Conservation (phyloP, 1,284 basidiomycete genomes). For the Gymnopus androsaceus region DNA sequence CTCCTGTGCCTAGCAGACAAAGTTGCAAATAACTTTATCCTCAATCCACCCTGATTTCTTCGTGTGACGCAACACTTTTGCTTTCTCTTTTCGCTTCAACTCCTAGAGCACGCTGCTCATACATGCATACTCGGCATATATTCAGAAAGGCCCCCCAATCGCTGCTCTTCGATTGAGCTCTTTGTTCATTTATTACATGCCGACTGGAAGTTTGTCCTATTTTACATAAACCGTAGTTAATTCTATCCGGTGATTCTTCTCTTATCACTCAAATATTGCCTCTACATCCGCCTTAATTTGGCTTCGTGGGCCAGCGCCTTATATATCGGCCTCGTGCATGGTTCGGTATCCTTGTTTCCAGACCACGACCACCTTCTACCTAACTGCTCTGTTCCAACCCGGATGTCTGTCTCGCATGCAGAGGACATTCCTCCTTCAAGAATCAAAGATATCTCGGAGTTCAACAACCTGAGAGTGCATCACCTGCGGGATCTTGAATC, state of each 20-base stretch:
- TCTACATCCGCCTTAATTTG: constrained; percentile 3
- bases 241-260: not conserved
- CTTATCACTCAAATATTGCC: not conserved
- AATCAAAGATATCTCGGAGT: not conserved
- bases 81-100: not conserved
- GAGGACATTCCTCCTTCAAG: constrained; percentile 6
- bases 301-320: not conserved
- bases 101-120: not conserved
- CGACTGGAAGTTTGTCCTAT: no score
- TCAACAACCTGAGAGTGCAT: not conserved
- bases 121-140: not conserved
- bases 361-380: not conserved
- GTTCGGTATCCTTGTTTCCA: not conserved
- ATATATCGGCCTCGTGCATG: constrained; percentile 10
- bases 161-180: not conserved
- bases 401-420: constrained; percentile 6
- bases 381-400: not conserved
- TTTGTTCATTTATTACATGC: not conserved
- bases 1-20: no score
- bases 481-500: not conserved
- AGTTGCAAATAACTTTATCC: no score
- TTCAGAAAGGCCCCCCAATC: not conserved
- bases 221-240: constrained; percentile 5
- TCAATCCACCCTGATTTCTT: no score
- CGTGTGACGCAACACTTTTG: no score